A percentile compares a stretch with the other conserved stretches of the same genome.
These are phyloP conservation scores for Chalciporus piperatus DNA, from an alignment of 768 basidiomycete species.

Conservation along the genomic window DNA sequence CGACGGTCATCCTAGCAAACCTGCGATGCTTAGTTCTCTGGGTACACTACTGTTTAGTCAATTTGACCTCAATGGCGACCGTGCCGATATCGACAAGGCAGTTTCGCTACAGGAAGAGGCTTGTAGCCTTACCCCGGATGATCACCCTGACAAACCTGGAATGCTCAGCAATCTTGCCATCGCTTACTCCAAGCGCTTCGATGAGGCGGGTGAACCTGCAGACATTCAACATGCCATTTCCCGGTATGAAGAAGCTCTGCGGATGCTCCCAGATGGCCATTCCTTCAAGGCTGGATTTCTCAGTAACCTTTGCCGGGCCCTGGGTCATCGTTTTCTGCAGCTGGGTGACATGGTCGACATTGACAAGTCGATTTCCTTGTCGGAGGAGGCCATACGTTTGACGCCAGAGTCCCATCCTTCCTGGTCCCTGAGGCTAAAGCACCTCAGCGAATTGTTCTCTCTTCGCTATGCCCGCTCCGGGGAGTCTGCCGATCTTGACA, in stretches of 20 bases:
- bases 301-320: neutral
- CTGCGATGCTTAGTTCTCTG: neutral
- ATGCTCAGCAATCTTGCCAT: neutral
- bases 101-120: slow-evolving; percentile 5
- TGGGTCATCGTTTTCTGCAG: slow-evolving; percentile 1
- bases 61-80: slow-evolving; percentile 1
- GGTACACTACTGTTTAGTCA: neutral
- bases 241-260: slow-evolving; percentile 1
- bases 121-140: neutral
- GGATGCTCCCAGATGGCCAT: neutral
- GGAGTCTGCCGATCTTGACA: neutral
- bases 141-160: neutral
- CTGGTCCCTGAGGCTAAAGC: neutral
- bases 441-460: neutral
- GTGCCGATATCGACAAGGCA: slow-evolving; percentile 6
- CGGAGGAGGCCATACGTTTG: slow-evolving; percentile 2
- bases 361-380: slow-evolving; percentile 2
- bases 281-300: neutral
- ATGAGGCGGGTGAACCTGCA: neutral
- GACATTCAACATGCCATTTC: slow-evolving; percentile 4
- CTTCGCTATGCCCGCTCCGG: neutral
- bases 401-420: slow-evolving; percentile 5
- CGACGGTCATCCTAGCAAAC: neutral
- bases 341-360: slow-evolving; percentile 1
- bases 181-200: slow-evolving; percentile 1